Base-by-base conservation (phyloP, 1,139 yeast species). In the Komagataea norvegica region DNA sequence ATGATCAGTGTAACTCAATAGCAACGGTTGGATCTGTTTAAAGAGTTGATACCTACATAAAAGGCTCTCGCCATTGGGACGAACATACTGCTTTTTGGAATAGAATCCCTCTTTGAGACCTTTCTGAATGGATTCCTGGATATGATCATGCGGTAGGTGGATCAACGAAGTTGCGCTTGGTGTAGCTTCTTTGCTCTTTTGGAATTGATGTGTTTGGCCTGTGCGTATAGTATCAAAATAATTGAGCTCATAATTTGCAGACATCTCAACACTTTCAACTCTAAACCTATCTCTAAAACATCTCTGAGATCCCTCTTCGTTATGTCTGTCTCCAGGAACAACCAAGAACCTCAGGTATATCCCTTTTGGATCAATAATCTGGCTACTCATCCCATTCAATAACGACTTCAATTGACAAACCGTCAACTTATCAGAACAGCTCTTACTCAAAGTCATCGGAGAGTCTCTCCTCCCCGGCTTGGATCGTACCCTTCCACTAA, bases 401-500 rank as follows among this genome's bases (percentile, higher is more conserved):
- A 86, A 42, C 0, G 95, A 88, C 0, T 71, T 65, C 26, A 66
- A 62, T 55, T 86, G 96, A 39, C 72, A 70, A 34, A 79, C 43
- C 29, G 86, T 71, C 21, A 89, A 55, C 53, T 89, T 89, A 56
- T 89, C 97, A 1, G 94, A 78, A 56, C 97, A 89, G 0, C 95
- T 85, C 55, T 88, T 89, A 29, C 94, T 83, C 29, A 71, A 59
- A 0, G 94, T 74, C 3, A 77, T 46, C 2, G 72, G 67, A 3
- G 96, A 81, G 55, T 89, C 96, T 14, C 68, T 58, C 37, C 96
- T 61, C 2, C 97, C 98, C 0, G 97, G 98, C 54, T 89, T 89
- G 0, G 96, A 89, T 45, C 98, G 65, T 0, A 88, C 88, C 4
- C 66, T 59, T 0, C 95, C 95, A 1, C 69, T 58, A 22, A 60